A percentile compares a stretch with the other conserved stretches of the same genome.
These are phyloP conservation scores for Scytalidium sp. DNA, from an alignment of 2,329 filamentous ascomycete genomes.

Conservation along the genomic window DNA sequence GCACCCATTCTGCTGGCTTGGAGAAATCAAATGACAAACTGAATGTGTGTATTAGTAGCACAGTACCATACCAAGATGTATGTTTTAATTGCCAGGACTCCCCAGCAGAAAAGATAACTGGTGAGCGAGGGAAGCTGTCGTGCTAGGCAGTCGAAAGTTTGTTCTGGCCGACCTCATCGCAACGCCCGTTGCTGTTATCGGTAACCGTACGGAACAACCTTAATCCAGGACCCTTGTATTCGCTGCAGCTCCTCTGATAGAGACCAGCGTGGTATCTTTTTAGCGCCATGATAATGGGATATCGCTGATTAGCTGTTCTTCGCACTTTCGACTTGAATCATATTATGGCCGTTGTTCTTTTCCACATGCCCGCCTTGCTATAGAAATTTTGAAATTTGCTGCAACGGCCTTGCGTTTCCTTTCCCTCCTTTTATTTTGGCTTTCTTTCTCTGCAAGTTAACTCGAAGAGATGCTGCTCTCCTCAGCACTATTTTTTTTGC, in stretches of 20 bases:
- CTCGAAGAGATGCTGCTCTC: constrained; percentile 45
- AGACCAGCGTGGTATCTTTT: constrained; percentile 12
- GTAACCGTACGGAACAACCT: not conserved
- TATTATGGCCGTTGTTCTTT: not conserved
- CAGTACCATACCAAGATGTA: too few relatives aligned
- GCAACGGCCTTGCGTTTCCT: too few relatives aligned
- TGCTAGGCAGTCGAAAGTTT: too few relatives aligned
- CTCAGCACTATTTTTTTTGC: constrained; percentile 48
- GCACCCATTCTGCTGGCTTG: constrained; percentile 37
- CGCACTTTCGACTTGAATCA: not conserved
- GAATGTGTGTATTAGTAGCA: not conserved
- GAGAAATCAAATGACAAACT: constrained; percentile 1
- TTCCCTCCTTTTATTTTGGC: not conserved
- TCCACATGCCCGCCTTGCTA: constrained; percentile 8
- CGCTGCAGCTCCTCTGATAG: not conserved
- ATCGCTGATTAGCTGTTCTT: too few relatives aligned
- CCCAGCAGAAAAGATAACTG: too few relatives aligned
- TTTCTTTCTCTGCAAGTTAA: constrained; percentile 15
- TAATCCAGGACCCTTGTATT: not conserved
- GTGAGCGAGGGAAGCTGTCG: too few relatives aligned
- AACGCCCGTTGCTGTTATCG: not conserved
- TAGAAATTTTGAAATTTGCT: constrained; percentile 1
- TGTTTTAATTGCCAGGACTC: too few relatives aligned
- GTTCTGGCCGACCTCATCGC: too few relatives aligned
- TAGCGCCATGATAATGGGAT: too few relatives aligned